Conservation (phyloP, 371 early-diverging fungal genomes). For the Mucor indicus region DNA sequence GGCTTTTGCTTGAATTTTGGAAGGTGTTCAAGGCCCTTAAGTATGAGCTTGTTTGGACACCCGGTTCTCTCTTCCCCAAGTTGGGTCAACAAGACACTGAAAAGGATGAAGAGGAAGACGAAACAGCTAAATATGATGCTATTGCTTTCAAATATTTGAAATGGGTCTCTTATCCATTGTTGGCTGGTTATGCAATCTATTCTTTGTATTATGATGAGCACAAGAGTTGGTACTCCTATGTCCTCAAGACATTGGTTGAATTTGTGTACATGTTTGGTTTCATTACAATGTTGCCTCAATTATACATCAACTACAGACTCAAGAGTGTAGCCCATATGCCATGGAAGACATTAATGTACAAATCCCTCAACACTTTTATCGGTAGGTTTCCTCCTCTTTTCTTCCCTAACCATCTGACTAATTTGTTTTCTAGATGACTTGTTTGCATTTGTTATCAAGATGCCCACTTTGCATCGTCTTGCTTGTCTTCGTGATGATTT, state of each 20-base stretch:
- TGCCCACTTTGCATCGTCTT: conserved; percentile 92
- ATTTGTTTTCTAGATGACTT: conserved; percentile 68
- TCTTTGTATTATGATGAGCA: conserved; percentile 82
- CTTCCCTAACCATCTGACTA: background rate
- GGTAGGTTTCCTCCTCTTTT: conserved; percentile 17
- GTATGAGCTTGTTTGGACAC: conserved; percentile 49
- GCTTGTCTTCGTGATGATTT: conserved; percentile 91
- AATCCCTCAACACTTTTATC: conserved; percentile 90
- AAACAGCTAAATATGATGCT: conserved; percentile 86
- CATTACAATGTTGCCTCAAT: conserved; percentile 89
- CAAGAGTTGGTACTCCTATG: conserved; percentile 91
- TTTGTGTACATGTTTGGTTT: conserved; percentile 87
- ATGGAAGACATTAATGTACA: conserved; percentile 92
- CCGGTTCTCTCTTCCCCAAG: conserved; percentile 38
- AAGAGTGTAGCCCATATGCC: conserved; percentile 90
- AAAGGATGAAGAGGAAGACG: conserved; percentile 64
- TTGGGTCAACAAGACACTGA: conserved; percentile 30
- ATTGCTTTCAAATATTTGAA: conserved; percentile 87
- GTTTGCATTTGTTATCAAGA: conserved; percentile 94
- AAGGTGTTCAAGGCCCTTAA: conserved; percentile 86
- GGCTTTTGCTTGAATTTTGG: conserved; percentile 87
- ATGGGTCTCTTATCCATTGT: conserved; percentile 76
- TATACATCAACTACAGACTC: conserved; percentile 91
- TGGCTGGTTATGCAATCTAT: conserved; percentile 83
- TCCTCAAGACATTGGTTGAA: conserved; percentile 85